phyloP scores from a whole-genome alignment of 75 land plant species.

The Azolla pinnata region DNA sequence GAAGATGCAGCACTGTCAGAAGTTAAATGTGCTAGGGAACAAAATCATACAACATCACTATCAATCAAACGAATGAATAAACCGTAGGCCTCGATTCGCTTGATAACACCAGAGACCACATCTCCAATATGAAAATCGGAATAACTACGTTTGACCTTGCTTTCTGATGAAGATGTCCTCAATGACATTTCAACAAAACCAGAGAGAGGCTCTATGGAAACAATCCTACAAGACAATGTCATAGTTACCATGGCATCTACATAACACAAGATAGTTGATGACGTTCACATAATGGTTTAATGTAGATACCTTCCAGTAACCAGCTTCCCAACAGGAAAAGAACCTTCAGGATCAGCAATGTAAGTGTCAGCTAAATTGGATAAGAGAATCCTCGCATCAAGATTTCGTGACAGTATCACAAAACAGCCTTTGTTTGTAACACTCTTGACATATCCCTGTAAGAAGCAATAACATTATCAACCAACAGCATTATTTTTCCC shows the following conservation, averaged over 20 bases:
- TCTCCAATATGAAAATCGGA: constrained; percentile 46
- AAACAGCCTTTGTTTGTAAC: constrained; percentile 72
- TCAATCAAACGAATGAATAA: constrained; percentile 57
- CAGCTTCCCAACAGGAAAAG: constrained; percentile 81
- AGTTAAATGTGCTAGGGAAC: not conserved
- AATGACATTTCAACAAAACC: constrained; percentile 63
- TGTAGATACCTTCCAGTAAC: constrained; percentile 61
- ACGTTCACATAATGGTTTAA: not conserved
- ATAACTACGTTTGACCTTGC: not conserved
- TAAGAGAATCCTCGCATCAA: constrained; percentile 76
- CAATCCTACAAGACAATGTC: constrained; percentile 34
- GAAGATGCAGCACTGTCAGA: not conserved
- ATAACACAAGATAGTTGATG: not conserved
- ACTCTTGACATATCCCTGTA: constrained; percentile 86
- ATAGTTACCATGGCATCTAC: not conserved
- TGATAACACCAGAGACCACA: constrained; percentile 50
- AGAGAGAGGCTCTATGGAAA: constrained; percentile 58
- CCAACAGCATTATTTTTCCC: not conserved
- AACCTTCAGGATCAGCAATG: constrained; percentile 43
- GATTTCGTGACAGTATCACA: constrained; percentile 52
- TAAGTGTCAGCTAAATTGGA: constrained; percentile 62
- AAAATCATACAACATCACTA: constrained; percentile 44
- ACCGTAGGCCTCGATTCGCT: constrained; percentile 56
- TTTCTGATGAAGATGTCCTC: constrained; percentile 21
- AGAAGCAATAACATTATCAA: not conserved